Base-by-base conservation (phyloP, 768 basidiomycete species). In the Russula abietina region DNA sequence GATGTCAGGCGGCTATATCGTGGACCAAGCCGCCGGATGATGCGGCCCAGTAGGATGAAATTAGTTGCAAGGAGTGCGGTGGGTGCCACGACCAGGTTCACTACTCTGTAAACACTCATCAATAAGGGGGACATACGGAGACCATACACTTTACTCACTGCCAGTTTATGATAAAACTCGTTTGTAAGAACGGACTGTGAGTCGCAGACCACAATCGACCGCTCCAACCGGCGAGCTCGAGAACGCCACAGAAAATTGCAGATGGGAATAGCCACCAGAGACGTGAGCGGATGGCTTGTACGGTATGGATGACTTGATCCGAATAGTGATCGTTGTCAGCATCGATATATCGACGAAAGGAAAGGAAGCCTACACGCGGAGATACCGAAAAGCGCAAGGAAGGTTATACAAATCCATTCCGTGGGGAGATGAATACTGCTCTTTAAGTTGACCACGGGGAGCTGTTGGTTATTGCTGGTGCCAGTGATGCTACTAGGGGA, bases 391-490 rank as follows among this genome's bases (percentile, higher is more conserved):
- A 30, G 30, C 30, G 30, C 8, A 30, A 30, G 30, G 30, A 30
- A 30, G 30, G 30, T 30, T 1, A 30, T 30, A 61, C 70, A 71
- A 26, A 77, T 67, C 71, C 75, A 75, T 54, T 73, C 69, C 0
- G 76, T 77, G 2, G 75, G 76, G 2, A 73, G 59, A 63, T 77
- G 78, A 26, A 59, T 75, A 77, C 28, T n/a, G n/a, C n/a, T n/a
- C n/a, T n/a, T n/a, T n/a, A n/a, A n/a, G n/a, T n/a, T n/a, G n/a
- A n/a, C n/a, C n/a, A n/a, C n/a, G n/a, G n/a, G n/a, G n/a, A 49
- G 53, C 10, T 53, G n/a, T 6, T 51, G 38, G 17, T 14, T 24
- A 2, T n/a, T 11, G 14, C 28, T 3, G 67, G 71, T 55, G 17
- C 17, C n/a, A n/a, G n/a, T n/a, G n/a, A n/a, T n/a, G n/a, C n/a